Evolutionary conservation across 768 basidiomycete genomes (phyloP), one percentile per base, ranked within the genome.

Genomic region (Mycena venus): DNA sequence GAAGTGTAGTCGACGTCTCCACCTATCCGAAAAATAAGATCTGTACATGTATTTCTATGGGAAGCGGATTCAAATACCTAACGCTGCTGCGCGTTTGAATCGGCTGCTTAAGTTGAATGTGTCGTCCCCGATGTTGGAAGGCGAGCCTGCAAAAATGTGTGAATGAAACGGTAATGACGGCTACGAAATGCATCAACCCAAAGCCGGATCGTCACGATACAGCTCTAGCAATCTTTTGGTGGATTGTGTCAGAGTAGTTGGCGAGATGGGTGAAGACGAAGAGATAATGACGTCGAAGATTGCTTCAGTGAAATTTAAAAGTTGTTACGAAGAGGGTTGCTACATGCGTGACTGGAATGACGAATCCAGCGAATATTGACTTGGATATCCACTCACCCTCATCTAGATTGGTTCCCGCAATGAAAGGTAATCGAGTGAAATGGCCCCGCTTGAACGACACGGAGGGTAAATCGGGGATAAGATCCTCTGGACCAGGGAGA

Each of bases 381-480:
- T n/a, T n/a, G 25, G 1, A 15, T 14, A 11, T 23, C 14, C n/a
- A 4, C n/a, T n/a, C n/a, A 86, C 88, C 88, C 82, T 89, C 88
- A 73, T 89, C 88, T 21, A 84, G 78, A 68, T 82, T 83, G 3
- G 84, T 85, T 19, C 88, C 88, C 29, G 86, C 79, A 27, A 89
- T 88, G 73, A 87, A 86, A 0, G 88, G 88, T 5, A 89, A 34
- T 25, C 79, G 78, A 2, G 84, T 80, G 69, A 86, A 87, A 0
- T 80, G 79, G 0, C 86, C 85, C 6, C 71, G 36, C 1, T 79
- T 73, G 23, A 85, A 78, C 21, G 86, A 75, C 27, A 56, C 79
- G 9, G 86, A 85, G 1, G 87, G 83, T 0, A 83, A 67, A 38
- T 86, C 87, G 4, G 86, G 86, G 21, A 83, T 78, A 9, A 88